phyloP scores from a whole-genome alignment of 176 grass and related monocot species.

The Oryza coarctata region DNA sequence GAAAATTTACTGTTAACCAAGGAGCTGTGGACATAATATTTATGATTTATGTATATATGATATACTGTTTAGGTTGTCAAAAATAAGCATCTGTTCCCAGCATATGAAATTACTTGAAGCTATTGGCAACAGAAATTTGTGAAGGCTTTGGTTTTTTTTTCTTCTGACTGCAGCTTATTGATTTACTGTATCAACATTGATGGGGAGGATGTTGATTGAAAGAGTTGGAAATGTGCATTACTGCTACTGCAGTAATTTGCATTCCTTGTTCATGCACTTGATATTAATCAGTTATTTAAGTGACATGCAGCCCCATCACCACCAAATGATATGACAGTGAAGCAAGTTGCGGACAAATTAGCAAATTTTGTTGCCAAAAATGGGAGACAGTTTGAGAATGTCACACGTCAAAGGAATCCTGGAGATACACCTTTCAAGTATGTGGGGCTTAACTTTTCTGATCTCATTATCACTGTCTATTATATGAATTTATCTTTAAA shows the following conservation, averaged over 20 bases:
- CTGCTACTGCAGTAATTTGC: slow-evolving; percentile 74
- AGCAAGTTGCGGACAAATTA: slow-evolving; percentile 91
- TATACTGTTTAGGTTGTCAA: slow-evolving; percentile 17
- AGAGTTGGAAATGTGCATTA: slow-evolving; percentile 63
- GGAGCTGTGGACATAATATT: not conserved
- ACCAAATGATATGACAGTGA: slow-evolving; percentile 87
- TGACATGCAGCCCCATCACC: slow-evolving; percentile 90
- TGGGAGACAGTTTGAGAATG: slow-evolving; percentile 88
- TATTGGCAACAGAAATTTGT: slow-evolving; percentile 37
- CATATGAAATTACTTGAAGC: slow-evolving; percentile 3
- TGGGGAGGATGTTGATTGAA: slow-evolving; percentile 72
- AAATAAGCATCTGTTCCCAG: slow-evolving; percentile 14
- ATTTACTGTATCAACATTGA: slow-evolving; percentile 57
- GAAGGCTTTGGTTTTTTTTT: slow-evolving; percentile 48
- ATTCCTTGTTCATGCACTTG: slow-evolving; percentile 64
- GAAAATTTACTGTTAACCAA: not conserved
- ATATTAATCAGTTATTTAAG: slow-evolving; percentile 97
- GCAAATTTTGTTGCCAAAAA: slow-evolving; percentile 97
- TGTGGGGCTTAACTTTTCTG: not conserved
- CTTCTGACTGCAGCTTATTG: slow-evolving; percentile 60
- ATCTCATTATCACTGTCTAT: not conserved
- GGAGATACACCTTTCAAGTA: slow-evolving; percentile 99
- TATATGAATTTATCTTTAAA: not conserved
- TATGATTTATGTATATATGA: not conserved
- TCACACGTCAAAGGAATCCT: slow-evolving; percentile 88